Evolutionary conservation across 2,329 filamentous ascomycete genomes (phyloP), one percentile per base, ranked within the genome.

Genomic region (Calonectria pseudoreteaudii): DNA sequence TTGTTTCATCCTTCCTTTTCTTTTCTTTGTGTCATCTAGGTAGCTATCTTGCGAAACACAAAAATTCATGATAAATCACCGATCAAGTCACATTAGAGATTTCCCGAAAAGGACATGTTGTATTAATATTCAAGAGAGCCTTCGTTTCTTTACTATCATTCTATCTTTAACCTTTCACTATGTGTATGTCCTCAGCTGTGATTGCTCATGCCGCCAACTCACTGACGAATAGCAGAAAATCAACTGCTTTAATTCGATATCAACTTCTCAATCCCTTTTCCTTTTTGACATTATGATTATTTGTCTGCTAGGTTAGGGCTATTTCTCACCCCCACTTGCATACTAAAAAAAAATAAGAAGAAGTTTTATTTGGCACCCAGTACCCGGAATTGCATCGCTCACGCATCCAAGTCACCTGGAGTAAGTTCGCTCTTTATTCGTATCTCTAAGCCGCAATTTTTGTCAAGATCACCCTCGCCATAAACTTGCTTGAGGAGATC

Each of bases 121-220:
- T 0, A n/a, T 47, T n/a, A 11, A 1, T 2, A 2, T 47, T 47
- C 20, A 4, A n/a, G 9, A 10, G 4, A 3, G 10, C 9, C 9
- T 47, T 47, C 16, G 4, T n/a, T 47, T n/a, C 11, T 16, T 47
- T 47, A n/a, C 41, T n/a, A 20, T n/a, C 41, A 47, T 47, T 9
- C 18, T n/a, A n/a, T 47, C 8, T 9, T 47, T 16, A n/a, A 47
- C 8, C 6, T n/a, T 20, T 47, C 20, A 20, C 1, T 41, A 41
- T 41, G 6, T 18, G 1, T 41, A 41, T 41, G 18, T 41, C 38
- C 4, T 41, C 13, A 16, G 38, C 38, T 41, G 16, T 41, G 14
- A 41, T 41, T 41, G 16, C 36, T 16, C 38, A 41, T 41, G 3
- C 20, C 16, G 38, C 38, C 20, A 16, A 18, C 38, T 14, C 36